Conservation (phyloP, 306 rosid species). For the Inga leiocalycina region DNA sequence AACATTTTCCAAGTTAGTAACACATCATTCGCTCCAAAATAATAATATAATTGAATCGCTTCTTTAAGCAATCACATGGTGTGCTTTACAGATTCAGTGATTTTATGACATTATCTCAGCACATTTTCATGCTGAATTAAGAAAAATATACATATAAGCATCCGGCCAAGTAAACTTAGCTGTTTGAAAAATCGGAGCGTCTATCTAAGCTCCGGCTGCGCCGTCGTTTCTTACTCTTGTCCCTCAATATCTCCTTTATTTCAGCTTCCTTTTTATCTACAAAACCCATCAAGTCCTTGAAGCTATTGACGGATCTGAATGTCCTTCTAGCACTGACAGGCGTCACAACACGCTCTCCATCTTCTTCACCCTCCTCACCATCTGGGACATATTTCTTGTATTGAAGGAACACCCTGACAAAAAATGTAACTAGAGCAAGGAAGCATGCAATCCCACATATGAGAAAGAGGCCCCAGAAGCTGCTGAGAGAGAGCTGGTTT, state of each 20-base stretch:
- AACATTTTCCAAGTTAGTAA: neutral
- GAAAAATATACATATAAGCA: slow-evolving; percentile 18
- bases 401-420: slow-evolving; percentile 51
- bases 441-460: slow-evolving; percentile 60
- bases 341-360: slow-evolving; percentile 41
- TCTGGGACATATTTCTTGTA: slow-evolving; percentile 54
- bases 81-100: neutral
- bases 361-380: slow-evolving; percentile 16
- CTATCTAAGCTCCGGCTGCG: slow-evolving; percentile 32
- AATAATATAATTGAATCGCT: neutral
- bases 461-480: slow-evolving; percentile 92
- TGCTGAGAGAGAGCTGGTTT: slow-evolving; percentile 55
- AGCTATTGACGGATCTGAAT: slow-evolving; percentile 42
- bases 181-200: slow-evolving; percentile 31
- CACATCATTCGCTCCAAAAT: neutral
- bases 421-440: slow-evolving; percentile 59
- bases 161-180: slow-evolving; percentile 23
- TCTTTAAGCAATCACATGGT: neutral
- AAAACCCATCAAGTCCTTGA: slow-evolving; percentile 54
- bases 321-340: slow-evolving; percentile 39
- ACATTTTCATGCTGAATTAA: neutral
- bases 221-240: slow-evolving; percentile 37
- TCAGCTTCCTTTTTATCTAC: slow-evolving; percentile 71
- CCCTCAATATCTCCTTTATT: slow-evolving; percentile 57
- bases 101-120: neutral